These are phyloP conservation scores for Striga asiatica DNA, from an alignment of 257 asterid genomes.

Conservation along the genomic window DNA sequence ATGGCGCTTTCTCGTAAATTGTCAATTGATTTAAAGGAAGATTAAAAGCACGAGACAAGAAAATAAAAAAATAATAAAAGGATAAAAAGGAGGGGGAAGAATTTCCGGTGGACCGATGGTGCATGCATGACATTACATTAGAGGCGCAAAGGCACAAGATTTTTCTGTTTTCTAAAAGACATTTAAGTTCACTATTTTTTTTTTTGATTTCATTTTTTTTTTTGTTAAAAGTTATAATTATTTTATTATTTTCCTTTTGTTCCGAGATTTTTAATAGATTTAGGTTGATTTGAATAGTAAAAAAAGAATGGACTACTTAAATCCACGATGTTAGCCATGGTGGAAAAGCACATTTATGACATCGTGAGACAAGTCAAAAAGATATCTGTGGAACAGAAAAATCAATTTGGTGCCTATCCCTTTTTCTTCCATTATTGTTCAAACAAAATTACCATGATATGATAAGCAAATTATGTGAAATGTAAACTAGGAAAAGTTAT, in stretches of 20 bases:
- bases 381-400: not conserved
- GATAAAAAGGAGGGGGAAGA: constrained; percentile 20
- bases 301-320: constrained; percentile 7
- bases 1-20: too few relatives aligned
- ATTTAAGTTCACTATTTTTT: too few relatives aligned
- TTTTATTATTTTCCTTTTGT: too few relatives aligned
- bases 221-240: not conserved
- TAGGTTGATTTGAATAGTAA: constrained; percentile 15
- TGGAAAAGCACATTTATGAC: constrained; percentile 4
- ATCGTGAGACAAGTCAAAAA: constrained; percentile 17
- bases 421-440: too few relatives aligned
- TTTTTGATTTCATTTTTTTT: not conserved
- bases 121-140: constrained; percentile 19
- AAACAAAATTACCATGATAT: constrained; percentile 16
- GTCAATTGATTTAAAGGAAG: constrained; percentile 26
- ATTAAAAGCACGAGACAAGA: constrained; percentile 24
- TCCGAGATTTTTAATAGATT: not conserved
- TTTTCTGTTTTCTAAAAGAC: too few relatives aligned
- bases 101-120: constrained; percentile 21
- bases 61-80: too few relatives aligned
- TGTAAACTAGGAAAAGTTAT: constrained; percentile 29
- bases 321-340: constrained; percentile 3
- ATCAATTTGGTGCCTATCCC: too few relatives aligned
- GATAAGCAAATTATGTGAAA: constrained; percentile 19
- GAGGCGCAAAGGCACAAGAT: too few relatives aligned